Percentiles rank a stretch among this genome's conserved stretches.
Conservation (phyloP, 495 filamentous ascomycete genomes). For the Hyaloscypha bicolor region DNA sequence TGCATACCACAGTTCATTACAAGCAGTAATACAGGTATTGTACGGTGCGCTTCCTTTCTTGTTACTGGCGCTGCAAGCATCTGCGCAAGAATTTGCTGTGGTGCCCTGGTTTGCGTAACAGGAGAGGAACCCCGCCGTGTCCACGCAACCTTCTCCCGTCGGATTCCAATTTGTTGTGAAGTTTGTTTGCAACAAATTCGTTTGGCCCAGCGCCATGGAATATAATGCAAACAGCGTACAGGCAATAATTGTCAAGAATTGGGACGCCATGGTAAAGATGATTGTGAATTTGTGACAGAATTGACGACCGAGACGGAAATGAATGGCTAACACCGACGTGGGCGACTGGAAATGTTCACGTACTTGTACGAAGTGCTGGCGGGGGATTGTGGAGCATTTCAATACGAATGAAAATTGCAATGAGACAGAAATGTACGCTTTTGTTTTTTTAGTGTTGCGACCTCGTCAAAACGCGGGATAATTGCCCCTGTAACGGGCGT, state of each 20-base stretch:
- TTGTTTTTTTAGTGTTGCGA: no score
- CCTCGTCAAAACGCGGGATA: no score
- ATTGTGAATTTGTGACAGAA: no score
- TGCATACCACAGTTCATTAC: background rate
- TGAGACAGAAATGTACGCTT: no score
- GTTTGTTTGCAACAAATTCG: background rate
- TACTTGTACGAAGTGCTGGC: no score
- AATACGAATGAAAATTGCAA: no score
- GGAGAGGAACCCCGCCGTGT: conserved; percentile 4
- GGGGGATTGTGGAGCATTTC: no score
- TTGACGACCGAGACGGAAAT: no score
- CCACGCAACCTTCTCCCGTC: conserved; percentile 11
- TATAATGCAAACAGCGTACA: background rate
- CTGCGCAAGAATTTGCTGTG: background rate
- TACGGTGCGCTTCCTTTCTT: background rate
- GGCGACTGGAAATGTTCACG: no score
- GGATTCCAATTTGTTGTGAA: conserved; percentile 6
- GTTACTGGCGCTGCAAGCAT: background rate
- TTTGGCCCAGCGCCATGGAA: background rate
- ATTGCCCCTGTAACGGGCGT: no score
- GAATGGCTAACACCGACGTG: no score
- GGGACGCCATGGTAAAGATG: background rate
- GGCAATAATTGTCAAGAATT: background rate
- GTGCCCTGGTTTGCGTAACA: background rate
- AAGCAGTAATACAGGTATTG: background rate